A percentile compares a stretch with the other conserved stretches of the same genome.
Evolutionary conservation across 805 yeast species (phyloP).

Genomic region (Cyberlindnera saturnus): DNA sequence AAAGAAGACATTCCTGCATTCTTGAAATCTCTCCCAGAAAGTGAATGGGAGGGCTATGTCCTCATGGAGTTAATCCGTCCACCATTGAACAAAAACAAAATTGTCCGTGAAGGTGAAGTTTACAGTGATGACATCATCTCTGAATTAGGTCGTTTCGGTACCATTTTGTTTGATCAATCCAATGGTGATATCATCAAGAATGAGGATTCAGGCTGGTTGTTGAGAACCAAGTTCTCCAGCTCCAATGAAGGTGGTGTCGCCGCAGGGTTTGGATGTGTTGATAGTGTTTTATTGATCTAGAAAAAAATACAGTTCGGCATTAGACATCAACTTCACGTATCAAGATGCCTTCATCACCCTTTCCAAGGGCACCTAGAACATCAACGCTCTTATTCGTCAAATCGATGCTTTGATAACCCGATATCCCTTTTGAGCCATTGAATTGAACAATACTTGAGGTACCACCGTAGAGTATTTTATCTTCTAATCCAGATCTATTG

Average conservation of each 20-base stretch:
- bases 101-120: constrained; percentile 60
- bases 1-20: constrained; percentile 79
- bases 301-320: not conserved
- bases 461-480: constrained; percentile 61
- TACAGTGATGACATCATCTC: constrained; percentile 73
- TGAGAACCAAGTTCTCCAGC: constrained; percentile 81
- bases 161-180: constrained; percentile 64
- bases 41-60: constrained; percentile 85
- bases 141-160: constrained; percentile 89
- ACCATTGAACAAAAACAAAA: constrained; percentile 58
- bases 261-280: constrained; percentile 97
- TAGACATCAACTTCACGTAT: constrained; percentile 46
- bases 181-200: constrained; percentile 54
- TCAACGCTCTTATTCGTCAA: constrained; percentile 44
- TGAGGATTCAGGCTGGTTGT: constrained; percentile 73
- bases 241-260: constrained; percentile 99
- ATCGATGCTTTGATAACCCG: constrained; percentile 29
- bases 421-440: constrained; percentile 29
- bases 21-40: constrained; percentile 49
- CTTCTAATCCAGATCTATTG: constrained; percentile 79
- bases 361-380: constrained; percentile 50
- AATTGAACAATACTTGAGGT: constrained; percentile 53
- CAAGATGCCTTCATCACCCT: constrained; percentile 60
- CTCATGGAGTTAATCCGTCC: constrained; percentile 92
- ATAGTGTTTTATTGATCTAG: constrained; percentile 55